Base-by-base conservation (phyloP, 2,329 filamentous ascomycete genomes). In the Epichloe aotearoae region DNA sequence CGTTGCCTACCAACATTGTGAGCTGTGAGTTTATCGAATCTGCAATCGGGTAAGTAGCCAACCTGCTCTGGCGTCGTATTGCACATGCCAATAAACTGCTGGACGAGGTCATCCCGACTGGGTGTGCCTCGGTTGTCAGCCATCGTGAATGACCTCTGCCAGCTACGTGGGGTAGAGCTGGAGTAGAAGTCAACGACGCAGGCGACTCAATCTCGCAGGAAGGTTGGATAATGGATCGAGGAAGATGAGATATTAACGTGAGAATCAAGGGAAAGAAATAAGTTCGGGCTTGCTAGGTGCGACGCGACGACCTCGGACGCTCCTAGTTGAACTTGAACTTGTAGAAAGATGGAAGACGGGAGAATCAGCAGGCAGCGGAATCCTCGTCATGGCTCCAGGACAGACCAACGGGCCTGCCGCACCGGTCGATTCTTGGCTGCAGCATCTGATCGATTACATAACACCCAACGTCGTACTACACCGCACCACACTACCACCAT, bases 1-100 rank as follows among this genome's bases (percentile, higher is more conserved):
- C 51, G 73, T 73, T 45, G 85, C 85, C 84, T 89, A 55, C 14
- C 5, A 5, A 45, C 10, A n/a, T 34, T 30, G 50, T 30, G 17
- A 37, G 26, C 19, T 19, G 17, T 23, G 1, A 17, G n/a, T n/a
- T 8, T 12, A 8, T 20, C 10, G 36, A 34, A 26, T 2, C 8
- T 14, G 11, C 11, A 8, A 14, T 15, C 5, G 17, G n/a, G 15
- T 7, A 3, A 33, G 14, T 50, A n/a, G 12, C 40, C 19, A 42
- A 54, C 52, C 47, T 54, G 17, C 17, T 54, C 47, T 38, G 52
- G 50, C 10, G 43, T 44, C 14, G 47, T 45, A 19, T 49, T 47
- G 41, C 50, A 52, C 50, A 52, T 52, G 33, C 10, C 42, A 11
- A 47, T 3, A 20, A 54, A 52, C 34, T 52, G 42, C 19, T 52